phyloP scores from a whole-genome alignment of 768 basidiomycete genomes.

The Amanita phalloides region DNA sequence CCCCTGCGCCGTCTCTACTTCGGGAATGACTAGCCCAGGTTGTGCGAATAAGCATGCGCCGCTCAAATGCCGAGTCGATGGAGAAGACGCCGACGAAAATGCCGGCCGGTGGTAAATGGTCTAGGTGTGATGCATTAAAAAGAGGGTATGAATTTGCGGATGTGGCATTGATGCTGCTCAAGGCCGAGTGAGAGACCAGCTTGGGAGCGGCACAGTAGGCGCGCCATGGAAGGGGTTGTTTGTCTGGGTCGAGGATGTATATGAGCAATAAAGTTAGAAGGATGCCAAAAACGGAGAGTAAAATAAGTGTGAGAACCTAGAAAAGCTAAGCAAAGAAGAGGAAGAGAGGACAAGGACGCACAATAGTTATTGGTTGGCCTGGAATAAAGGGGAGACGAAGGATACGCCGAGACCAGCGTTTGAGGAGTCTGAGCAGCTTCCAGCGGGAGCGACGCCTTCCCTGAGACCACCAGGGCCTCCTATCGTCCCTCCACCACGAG shows the following conservation, averaged over 20 bases:
- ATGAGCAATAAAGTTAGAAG: constrained; percentile 81
- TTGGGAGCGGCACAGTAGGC: constrained; percentile 76
- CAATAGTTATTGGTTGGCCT: constrained; percentile 72
- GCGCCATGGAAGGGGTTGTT: constrained; percentile 89
- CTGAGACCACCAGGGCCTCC: constrained; percentile 49
- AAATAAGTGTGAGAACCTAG: constrained; percentile 30
- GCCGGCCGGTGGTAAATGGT: constrained; percentile 71
- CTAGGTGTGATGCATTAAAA: constrained; percentile 70
- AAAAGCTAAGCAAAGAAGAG: constrained; percentile 1
- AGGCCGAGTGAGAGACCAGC: constrained; percentile 23
- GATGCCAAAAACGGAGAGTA: constrained; percentile 74
- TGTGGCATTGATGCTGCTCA: constrained; percentile 28
- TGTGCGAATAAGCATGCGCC: constrained; percentile 77
- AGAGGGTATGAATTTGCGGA: constrained; percentile 20
- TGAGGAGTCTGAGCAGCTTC: constrained; percentile 36
- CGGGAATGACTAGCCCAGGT: constrained; percentile 83
- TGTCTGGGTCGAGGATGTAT: constrained; percentile 93
- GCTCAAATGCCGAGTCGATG: constrained; percentile 74
- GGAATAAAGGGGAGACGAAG: constrained; percentile 71
- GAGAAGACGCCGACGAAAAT: constrained; percentile 88
- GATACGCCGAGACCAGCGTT: constrained; percentile 42
- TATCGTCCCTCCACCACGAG: constrained; percentile 33
- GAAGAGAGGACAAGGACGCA: constrained; percentile 25
- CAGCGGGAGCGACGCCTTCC: constrained; percentile 43
- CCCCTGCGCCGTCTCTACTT: constrained; percentile 63